These are phyloP conservation scores for Diophrys appendiculata DNA, from an alignment of 73 alveolate genomes.

Conservation along the genomic window DNA sequence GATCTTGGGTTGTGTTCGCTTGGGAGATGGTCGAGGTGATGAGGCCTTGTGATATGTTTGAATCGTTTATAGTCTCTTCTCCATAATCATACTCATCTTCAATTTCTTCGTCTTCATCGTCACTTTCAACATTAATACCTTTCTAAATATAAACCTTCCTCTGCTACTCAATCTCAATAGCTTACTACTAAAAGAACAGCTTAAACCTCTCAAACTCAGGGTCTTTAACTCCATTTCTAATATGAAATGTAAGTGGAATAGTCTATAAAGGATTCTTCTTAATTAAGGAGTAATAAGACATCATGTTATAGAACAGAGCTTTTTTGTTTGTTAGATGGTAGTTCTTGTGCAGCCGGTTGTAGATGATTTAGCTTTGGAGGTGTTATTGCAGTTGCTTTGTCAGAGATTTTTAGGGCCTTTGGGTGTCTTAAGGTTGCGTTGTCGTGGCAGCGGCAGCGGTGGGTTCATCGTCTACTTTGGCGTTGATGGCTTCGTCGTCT, in stretches of 20 bases:
- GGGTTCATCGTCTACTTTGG: no score
- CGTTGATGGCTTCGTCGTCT: no score
- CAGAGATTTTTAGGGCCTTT: constrained; percentile 28
- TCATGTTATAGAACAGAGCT: constrained; percentile 35
- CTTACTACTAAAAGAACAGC: not conserved
- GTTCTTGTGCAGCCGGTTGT: constrained; percentile 27
- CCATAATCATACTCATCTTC: constrained; percentile 13
- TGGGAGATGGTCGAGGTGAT: no score
- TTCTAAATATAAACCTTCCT: no score
- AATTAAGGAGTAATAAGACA: constrained; percentile 24
- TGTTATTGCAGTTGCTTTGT: not conserved
- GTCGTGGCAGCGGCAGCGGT: no score
- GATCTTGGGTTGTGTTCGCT: no score
- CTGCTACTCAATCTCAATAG: not conserved
- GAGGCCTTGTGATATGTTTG: no score
- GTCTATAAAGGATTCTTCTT: constrained; percentile 2
- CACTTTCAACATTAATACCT: not conserved
- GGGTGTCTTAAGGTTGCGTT: no score
- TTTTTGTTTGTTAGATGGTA: constrained; percentile 44
- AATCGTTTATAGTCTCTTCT: no score
- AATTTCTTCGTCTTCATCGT: not conserved
- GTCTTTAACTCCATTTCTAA: constrained; percentile 20
- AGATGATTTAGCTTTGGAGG: constrained; percentile 18
- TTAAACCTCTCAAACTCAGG: constrained; percentile 34
- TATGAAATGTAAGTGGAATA: constrained; percentile 50